Conservation (phyloP, 768 basidiomycete species). For the Podaxis sp. region DNA sequence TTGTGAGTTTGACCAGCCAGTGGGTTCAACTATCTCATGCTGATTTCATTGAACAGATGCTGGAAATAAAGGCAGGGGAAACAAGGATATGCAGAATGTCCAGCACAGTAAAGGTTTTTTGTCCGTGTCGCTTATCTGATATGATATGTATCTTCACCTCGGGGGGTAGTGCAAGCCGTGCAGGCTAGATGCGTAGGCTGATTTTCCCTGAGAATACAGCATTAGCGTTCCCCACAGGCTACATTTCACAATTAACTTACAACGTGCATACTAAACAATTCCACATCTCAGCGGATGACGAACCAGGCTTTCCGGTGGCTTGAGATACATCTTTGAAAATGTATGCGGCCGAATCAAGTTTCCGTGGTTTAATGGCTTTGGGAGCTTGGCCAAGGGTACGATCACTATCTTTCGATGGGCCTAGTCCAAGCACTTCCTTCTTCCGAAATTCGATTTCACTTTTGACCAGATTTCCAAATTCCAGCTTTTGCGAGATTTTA, state of each 20-base stretch:
- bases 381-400: conserved; percentile 23
- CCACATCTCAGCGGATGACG: conserved; percentile 35
- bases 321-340: conserved; percentile 11
- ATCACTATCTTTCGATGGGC: conserved; percentile 27
- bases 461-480: conserved; percentile 38
- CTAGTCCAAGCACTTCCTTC: conserved; percentile 45
- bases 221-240: neutral
- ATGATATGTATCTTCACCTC: conserved; percentile 36
- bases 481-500: conserved; percentile 15
- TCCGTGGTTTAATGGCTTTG: conserved; percentile 4
- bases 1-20: conserved; percentile 35
- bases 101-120: neutral
- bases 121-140: neutral
- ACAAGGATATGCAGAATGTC: neutral
- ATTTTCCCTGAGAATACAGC: conserved; percentile 42
- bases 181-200: conserved; percentile 55
- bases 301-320: neutral
- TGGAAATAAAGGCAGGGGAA: conserved; percentile 28
- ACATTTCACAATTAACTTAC: conserved; percentile 37
- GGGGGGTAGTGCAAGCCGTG: conserved; percentile 57
- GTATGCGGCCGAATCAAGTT: conserved; percentile 4
- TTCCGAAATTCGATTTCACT: conserved; percentile 44
- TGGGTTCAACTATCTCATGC: neutral
- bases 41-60: conserved; percentile 28
- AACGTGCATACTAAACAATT: conserved; percentile 62